Evolutionary conservation across 1,139 yeast species (phyloP).

Genomic region (Debaryomyces sp.): DNA sequence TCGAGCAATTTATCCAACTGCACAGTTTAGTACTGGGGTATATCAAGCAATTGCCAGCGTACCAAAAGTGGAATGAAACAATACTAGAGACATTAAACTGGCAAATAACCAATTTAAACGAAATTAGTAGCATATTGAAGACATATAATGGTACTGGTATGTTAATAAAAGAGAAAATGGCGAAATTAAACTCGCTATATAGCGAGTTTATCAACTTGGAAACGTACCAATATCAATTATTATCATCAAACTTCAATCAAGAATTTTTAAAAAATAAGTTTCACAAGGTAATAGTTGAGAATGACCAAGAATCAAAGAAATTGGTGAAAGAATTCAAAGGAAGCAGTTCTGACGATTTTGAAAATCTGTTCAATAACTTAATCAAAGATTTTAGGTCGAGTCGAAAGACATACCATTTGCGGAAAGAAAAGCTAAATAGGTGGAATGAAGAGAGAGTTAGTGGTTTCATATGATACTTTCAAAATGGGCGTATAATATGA

Average conservation of each 20-base stretch:
- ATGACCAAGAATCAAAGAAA: slow-evolving; percentile 26
- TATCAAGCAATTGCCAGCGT: slow-evolving; percentile 27
- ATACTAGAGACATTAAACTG: slow-evolving; percentile 21
- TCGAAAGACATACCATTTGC: slow-evolving; percentile 54
- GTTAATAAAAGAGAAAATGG: slow-evolving; percentile 30
- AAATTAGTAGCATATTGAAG: slow-evolving; percentile 25
- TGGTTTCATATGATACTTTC: slow-evolving; percentile 35
- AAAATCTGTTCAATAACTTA: slow-evolving; percentile 30
- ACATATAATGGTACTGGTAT: slow-evolving; percentile 29
- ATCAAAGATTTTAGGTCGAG: slow-evolving; percentile 46
- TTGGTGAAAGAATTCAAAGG: slow-evolving; percentile 17
- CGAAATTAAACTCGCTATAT: slow-evolving; percentile 28
- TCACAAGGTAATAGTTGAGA: slow-evolving; percentile 26
- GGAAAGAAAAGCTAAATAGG: slow-evolving; percentile 60
- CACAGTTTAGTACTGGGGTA: slow-evolving; percentile 36
- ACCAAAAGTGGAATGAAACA: slow-evolving; percentile 20
- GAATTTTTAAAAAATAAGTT: slow-evolving; percentile 33
- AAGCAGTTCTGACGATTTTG: slow-evolving; percentile 9
- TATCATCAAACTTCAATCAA: slow-evolving; percentile 41
- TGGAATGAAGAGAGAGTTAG: slow-evolving; percentile 71
- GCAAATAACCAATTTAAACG: slow-evolving; percentile 26
- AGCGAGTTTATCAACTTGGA: slow-evolving; percentile 40
- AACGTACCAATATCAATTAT: slow-evolving; percentile 42
- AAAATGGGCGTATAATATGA: background rate
- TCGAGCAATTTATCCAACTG: slow-evolving; percentile 30